These are phyloP conservation scores for Eutypella sp. DNA, from an alignment of 2,329 filamentous ascomycete genomes.

Conservation along the genomic window DNA sequence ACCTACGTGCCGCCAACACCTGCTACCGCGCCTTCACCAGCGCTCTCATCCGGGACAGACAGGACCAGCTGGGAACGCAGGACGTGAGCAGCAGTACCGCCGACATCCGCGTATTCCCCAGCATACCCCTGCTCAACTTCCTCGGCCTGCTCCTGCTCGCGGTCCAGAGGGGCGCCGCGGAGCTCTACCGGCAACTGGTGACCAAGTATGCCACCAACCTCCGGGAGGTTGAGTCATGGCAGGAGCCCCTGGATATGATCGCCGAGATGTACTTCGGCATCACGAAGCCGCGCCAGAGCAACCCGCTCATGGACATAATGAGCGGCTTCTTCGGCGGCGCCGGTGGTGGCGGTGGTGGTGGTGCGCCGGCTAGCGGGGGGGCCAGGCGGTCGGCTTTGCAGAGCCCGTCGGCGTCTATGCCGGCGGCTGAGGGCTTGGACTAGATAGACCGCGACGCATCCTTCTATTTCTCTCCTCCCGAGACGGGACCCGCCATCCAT, in stretches of 20 bases:
- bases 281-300: conserved; percentile 79
- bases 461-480: neutral
- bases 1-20: conserved; percentile 82
- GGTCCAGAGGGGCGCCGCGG: conserved; percentile 71
- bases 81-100: conserved; percentile 70
- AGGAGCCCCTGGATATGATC: conserved; percentile 76
- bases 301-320: conserved; percentile 98
- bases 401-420: conserved; percentile 43
- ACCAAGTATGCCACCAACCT: conserved; percentile 77
- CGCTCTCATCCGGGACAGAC: conserved; percentile 52
- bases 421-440: conserved; percentile 56
- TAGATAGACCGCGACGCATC: conserved; percentile 27
- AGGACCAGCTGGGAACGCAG: conserved; percentile 63
- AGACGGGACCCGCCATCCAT: conserved; percentile 2
- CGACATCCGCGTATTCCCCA: conserved; percentile 80
- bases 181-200: conserved; percentile 76
- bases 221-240: conserved; percentile 73
- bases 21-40: conserved; percentile 73
- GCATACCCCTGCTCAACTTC: conserved; percentile 92
- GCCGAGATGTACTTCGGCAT: conserved; percentile 98
- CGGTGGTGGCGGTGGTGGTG: conserved; percentile 36
- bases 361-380: conserved; percentile 30
- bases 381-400: conserved; percentile 38
- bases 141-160: conserved; percentile 78
- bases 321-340: conserved; percentile 85